Conservation (phyloP, 164 flowering plant species). For the Amborella trichopoda region DNA sequence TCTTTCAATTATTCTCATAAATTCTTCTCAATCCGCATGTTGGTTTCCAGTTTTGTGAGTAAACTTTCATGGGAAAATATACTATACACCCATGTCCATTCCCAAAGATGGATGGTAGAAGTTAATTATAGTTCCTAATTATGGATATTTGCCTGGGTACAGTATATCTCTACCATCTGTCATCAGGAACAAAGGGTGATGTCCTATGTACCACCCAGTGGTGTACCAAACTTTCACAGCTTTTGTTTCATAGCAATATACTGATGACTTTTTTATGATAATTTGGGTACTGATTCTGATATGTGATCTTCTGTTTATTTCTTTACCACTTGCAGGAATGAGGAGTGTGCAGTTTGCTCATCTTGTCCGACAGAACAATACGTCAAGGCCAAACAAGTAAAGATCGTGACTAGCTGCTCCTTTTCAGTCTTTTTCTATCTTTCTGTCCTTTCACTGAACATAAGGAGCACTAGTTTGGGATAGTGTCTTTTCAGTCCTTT, state of each 20-base stretch:
- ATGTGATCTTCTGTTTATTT: neutral
- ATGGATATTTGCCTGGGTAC: no score
- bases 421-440: neutral
- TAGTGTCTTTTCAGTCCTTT: neutral
- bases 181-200: no score
- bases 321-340: conserved; percentile 28
- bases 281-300: neutral
- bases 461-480: neutral
- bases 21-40: neutral
- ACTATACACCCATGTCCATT: neutral
- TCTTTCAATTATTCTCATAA: neutral
- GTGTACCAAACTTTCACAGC: no score
- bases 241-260: neutral
- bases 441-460: neutral
- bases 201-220: no score
- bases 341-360: conserved; percentile 23
- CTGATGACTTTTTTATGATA: neutral
- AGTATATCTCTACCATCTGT: no score
- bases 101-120: neutral
- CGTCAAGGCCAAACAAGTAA: conserved; percentile 64
- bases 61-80: neutral
- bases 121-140: no score
- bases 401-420: neutral
- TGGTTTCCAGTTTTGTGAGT: neutral
- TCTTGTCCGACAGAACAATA: conserved; percentile 22